Base-by-base conservation (phyloP, 108 stramenopile genomes). In the Nitzschia palea region DNA sequence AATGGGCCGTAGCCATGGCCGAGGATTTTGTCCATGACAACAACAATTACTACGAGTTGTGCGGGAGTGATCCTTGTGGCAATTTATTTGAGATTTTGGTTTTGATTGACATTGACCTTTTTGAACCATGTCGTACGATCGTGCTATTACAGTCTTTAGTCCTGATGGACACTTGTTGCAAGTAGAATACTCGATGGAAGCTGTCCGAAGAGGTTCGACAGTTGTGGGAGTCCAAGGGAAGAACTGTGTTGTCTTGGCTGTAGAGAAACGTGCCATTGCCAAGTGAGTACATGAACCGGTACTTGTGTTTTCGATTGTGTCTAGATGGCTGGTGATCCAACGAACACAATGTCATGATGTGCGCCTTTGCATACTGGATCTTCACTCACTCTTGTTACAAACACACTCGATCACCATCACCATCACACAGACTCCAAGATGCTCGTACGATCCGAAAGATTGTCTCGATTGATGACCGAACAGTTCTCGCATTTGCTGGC, bases 121-220 rank as follows among this genome's bases (percentile, higher is more conserved):
- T 5, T 50, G 5, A 10, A 50, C 48, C 26, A 94, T 94, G 93
- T 95, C 95, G 36, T 99, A 99, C 82, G 98, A 99, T 83, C 95
- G 99, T 57, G 98, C 99, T 60, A 97, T 99, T 76, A 99, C 99
- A 50, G 97, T 99, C 23, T 99, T 99, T 80, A 95, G 95, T 70
- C 99, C 99, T 4, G 99, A 99, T 79, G 99, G 99, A 37, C 98
- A 98, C 68, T 86, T 99, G 70, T 94, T 98, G 77, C 99, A 99
- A 80, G 98, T 99, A 28, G 99, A 99, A 86, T 99, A 99, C 80
- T 98, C 99, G 59, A 99, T 99, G 91, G 98, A 99, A 70, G 99
- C 99, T n/a, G 99, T 98, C 20, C 92, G 97, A 71, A 74, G 91
- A 70, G 99, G 99, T 50, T 90, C 94, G 47, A 96, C 98, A 3